Conservation (phyloP, 306 rosid genomes). For the Albizia julibrissin region DNA sequence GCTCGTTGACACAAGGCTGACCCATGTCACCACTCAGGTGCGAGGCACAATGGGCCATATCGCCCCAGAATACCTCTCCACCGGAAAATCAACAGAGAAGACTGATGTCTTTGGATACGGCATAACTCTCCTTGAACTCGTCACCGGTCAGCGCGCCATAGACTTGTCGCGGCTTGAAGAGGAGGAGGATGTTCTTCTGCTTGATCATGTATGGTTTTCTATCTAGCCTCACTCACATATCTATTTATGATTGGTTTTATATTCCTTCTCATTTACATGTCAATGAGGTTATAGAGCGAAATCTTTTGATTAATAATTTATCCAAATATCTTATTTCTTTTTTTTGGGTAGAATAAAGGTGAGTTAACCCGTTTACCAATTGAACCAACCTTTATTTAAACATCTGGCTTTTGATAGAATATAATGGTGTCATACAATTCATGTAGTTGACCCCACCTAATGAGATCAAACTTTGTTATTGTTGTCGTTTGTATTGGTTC, state of each 20-base stretch:
- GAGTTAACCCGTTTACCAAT: too few species aligned
- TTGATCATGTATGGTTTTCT: constrained; percentile 73
- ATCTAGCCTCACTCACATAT: neutral
- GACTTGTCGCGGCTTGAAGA: constrained; percentile 87
- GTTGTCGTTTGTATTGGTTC: too few species aligned
- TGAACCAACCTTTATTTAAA: too few species aligned
- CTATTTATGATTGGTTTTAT: neutral
- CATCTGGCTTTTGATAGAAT: too few species aligned
- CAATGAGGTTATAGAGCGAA: too few species aligned
- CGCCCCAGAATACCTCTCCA: constrained; percentile 92
- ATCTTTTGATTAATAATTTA: too few species aligned
- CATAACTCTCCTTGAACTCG: constrained; percentile 89
- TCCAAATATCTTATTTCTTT: too few species aligned
- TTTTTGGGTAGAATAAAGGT: too few species aligned
- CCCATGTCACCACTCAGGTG: constrained; percentile 94
- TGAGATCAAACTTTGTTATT: too few species aligned
- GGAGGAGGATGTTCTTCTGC: constrained; percentile 90
- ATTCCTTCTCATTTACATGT: neutral
- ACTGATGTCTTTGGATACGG: constrained; percentile 96
- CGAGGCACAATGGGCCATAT: constrained; percentile 98
- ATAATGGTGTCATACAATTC: too few species aligned
- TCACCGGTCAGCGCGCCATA: constrained; percentile 88
- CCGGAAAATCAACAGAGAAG: constrained; percentile 90
- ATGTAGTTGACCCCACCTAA: too few species aligned
- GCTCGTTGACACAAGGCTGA: constrained; percentile 70